Evolutionary conservation across 345 rosid species (phyloP).

Genomic region (Brassica nigra): DNA sequence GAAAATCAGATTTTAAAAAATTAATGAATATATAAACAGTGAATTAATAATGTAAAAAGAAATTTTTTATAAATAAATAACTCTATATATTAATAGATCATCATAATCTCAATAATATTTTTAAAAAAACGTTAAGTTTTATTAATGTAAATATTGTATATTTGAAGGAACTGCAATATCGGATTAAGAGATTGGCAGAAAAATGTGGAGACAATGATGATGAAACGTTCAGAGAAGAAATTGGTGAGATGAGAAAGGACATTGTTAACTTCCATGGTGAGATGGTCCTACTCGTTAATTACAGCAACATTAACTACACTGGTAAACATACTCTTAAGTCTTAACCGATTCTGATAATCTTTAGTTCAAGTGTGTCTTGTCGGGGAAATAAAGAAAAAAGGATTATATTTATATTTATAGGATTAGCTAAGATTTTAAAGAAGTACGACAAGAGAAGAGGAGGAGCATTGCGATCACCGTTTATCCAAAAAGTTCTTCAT

Average conservation of each 20-base stretch:
- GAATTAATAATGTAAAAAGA: too few relatives aligned
- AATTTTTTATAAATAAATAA: too few relatives aligned
- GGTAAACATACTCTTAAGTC: background rate
- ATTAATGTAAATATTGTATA: background rate
- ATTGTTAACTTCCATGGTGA: conserved; percentile 92
- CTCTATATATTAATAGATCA: too few relatives aligned
- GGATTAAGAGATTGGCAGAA: conserved; percentile 53
- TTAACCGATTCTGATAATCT: background rate
- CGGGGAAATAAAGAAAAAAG: background rate
- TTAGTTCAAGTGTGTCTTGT: background rate
- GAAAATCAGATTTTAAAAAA: too few relatives aligned
- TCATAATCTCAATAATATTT: too few relatives aligned
- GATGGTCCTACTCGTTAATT: conserved; percentile 82
- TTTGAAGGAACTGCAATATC: conserved; percentile 60
- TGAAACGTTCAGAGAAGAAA: conserved; percentile 48
- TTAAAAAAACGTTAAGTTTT: too few relatives aligned
- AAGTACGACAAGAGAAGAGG: conserved; percentile 86
- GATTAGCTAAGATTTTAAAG: conserved; percentile 82
- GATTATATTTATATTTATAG: conserved; percentile 27
- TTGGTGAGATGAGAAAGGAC: conserved; percentile 58
- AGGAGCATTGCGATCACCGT: conserved; percentile 56
- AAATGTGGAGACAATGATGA: conserved; percentile 55
- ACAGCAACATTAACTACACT: conserved; percentile 87
- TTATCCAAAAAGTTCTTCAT: conserved; percentile 64
- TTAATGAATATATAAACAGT: too few relatives aligned